These are phyloP conservation scores for Lentinula lateritia DNA, from an alignment of 768 basidiomycete genomes.

Conservation along the genomic window DNA sequence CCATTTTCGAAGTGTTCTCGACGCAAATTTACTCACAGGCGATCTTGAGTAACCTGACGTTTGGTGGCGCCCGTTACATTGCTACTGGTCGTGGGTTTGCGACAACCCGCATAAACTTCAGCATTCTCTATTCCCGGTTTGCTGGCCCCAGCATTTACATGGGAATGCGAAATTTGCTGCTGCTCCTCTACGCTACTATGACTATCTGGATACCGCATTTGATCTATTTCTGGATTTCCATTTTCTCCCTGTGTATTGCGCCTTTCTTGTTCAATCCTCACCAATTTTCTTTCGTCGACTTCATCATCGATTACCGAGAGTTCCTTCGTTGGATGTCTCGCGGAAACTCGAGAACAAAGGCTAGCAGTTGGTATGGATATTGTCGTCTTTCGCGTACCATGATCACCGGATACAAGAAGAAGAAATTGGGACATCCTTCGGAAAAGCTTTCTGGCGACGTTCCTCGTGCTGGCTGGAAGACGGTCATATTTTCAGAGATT, in stretches of 20 bases:
- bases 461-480: constrained; percentile 83
- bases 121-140: constrained; percentile 96
- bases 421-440: constrained; percentile 94
- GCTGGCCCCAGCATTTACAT: constrained; percentile 99
- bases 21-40: constrained; percentile 98
- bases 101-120: constrained; percentile 93
- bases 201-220: constrained; percentile 91
- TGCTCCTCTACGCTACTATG: constrained; percentile 89
- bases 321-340: constrained; percentile 99
- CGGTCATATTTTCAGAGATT: constrained; percentile 81
- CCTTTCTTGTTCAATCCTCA: constrained; percentile 99
- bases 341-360: constrained; percentile 93
- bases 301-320: constrained; percentile 98
- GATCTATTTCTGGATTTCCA: constrained; percentile 99
- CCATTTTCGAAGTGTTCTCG: constrained; percentile 97
- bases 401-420: constrained; percentile 99
- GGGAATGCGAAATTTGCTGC: constrained; percentile 89
- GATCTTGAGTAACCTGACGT: constrained; percentile 93
- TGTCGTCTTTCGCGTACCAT: constrained; percentile 95
- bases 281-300: constrained; percentile 95
- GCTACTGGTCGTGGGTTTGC: constrained; percentile 99
- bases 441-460: constrained; percentile 95
- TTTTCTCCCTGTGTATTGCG: constrained; percentile 89
- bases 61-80: constrained; percentile 98
- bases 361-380: constrained; percentile 99